A percentile compares a stretch with the other conserved stretches of the same genome.
These are phyloP conservation scores for Haplosporangium gracile DNA, from an alignment of 192 early-diverging fungal genomes.

Conservation along the genomic window DNA sequence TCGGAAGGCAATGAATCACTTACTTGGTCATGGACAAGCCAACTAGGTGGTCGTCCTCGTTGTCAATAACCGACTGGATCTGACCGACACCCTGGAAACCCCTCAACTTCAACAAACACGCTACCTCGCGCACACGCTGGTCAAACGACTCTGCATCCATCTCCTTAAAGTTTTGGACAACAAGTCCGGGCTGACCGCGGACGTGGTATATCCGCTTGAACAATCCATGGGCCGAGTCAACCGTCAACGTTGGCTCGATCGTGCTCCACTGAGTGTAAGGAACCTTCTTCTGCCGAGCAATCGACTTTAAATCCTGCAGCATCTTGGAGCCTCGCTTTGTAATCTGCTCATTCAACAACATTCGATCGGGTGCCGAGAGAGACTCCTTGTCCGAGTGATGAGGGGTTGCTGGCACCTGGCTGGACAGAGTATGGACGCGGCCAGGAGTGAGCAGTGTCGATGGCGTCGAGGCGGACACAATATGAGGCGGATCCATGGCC, in stretches of 20 bases:
- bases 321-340: conserved; percentile 43
- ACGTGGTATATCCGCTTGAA: conserved; percentile 72
- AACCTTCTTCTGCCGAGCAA: conserved; percentile 42
- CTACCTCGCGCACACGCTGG: conserved; percentile 68
- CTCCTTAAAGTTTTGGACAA: conserved; percentile 71
- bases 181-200: conserved; percentile 54
- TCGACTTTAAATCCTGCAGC: conserved; percentile 23
- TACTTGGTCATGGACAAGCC: conserved; percentile 72
- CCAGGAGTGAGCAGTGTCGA: conserved; percentile 11
- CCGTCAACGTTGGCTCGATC: conserved; percentile 51
- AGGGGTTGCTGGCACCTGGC: conserved; percentile 30
- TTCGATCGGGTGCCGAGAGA: conserved; percentile 19
- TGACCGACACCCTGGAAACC: conserved; percentile 66
- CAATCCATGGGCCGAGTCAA: conserved; percentile 64
- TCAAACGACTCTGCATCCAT: conserved; percentile 65
- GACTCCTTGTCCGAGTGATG: background rate
- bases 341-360: conserved; percentile 31
- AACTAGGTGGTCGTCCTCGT: conserved; percentile 65
- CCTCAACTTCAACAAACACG: conserved; percentile 66
- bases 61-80: conserved; percentile 65
- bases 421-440: conserved; percentile 12
- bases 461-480: conserved; percentile 20
- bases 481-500: background rate
- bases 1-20: background rate
- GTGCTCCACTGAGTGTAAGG: conserved; percentile 38